Percentiles rank a stretch among this genome's conserved stretches.
These are phyloP conservation scores for Neofusicoccum parvum DNA, from an alignment of 2,329 filamentous ascomycete species.

Conservation along the genomic window DNA sequence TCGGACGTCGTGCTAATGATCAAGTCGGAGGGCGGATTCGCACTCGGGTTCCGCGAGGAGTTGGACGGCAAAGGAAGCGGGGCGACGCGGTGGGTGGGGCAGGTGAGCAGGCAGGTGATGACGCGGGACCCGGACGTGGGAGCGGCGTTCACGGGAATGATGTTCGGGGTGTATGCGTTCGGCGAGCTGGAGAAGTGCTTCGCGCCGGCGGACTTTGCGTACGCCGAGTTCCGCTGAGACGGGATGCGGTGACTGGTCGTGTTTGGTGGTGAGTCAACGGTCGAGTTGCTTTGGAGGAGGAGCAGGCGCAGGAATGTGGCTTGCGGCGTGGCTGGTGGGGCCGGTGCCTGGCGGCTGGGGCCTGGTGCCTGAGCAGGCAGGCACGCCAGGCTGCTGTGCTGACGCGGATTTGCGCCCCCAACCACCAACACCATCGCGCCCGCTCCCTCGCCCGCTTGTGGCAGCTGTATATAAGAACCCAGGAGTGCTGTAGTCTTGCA, in stretches of 20 bases:
- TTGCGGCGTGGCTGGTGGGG: not conserved
- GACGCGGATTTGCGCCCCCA: not conserved
- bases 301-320: no score
- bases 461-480: not conserved
- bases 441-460: no score
- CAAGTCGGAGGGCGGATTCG: slow-evolving; percentile 31
- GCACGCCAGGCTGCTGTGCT: not conserved
- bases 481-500: no score
- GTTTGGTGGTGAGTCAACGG: no score
- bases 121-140: slow-evolving; percentile 43
- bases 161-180: slow-evolving; percentile 51
- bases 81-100: slow-evolving; percentile 31
- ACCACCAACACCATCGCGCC: not conserved
- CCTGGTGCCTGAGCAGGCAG: not conserved
- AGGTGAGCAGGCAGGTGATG: slow-evolving; percentile 36
- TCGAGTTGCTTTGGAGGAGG: no score
- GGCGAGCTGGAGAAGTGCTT: slow-evolving; percentile 45
- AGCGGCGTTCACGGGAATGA: slow-evolving; percentile 48
- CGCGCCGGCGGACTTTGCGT: slow-evolving; percentile 46
- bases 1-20: slow-evolving; percentile 32
- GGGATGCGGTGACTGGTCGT: no score
- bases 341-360: no score
- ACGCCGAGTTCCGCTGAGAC: slow-evolving; percentile 25
- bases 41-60: slow-evolving; percentile 31
- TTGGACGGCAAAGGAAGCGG: slow-evolving; percentile 5